A percentile compares a stretch with the other conserved stretches of the same genome.
Evolutionary conservation across 1,284 basidiomycete species (phyloP).

Genomic region (Earliella scabrosa): DNA sequence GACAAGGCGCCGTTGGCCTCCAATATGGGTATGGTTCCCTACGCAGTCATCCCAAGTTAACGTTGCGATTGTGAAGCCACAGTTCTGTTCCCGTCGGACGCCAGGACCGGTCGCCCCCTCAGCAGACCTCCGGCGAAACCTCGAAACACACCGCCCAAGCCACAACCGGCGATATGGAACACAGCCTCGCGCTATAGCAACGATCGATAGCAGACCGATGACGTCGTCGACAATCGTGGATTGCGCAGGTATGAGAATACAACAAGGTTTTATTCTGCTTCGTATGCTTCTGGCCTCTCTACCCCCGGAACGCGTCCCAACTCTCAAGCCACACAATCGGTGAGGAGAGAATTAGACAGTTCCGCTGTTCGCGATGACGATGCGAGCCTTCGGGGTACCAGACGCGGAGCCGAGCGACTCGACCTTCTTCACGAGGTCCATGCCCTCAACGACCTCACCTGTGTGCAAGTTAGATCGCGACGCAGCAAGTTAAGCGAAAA

Average conservation of each 20-base stretch:
- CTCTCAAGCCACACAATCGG: background rate
- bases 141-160: slow-evolving; percentile 5
- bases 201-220: slow-evolving; percentile 13
- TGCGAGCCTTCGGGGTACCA: slow-evolving; percentile 49
- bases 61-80: too few relatives aligned
- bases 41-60: too few relatives aligned
- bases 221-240: slow-evolving; percentile 15
- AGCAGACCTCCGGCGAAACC: slow-evolving; percentile 3
- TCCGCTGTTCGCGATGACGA: slow-evolving; percentile 61
- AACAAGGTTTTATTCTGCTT: slow-evolving; percentile 30
- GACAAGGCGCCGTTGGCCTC: too few relatives aligned
- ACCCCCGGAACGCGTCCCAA: slow-evolving; percentile 11
- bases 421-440: slow-evolving; percentile 67
- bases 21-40: too few relatives aligned
- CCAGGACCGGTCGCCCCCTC: background rate
- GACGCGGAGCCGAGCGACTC: slow-evolving; percentile 59
- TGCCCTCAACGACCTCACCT: slow-evolving; percentile 69
- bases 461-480: slow-evolving; percentile 7
- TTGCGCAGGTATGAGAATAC: slow-evolving; percentile 27
- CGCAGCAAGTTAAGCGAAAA: background rate
- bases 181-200: slow-evolving; percentile 4
- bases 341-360: slow-evolving; percentile 41
- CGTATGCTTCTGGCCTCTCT: slow-evolving; percentile 19
- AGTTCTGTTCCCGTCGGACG: too few relatives aligned
- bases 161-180: background rate